These are phyloP conservation scores for Parasarocladium wereldwijsianum DNA, from an alignment of 2,329 filamentous ascomycete species.

Conservation along the genomic window DNA sequence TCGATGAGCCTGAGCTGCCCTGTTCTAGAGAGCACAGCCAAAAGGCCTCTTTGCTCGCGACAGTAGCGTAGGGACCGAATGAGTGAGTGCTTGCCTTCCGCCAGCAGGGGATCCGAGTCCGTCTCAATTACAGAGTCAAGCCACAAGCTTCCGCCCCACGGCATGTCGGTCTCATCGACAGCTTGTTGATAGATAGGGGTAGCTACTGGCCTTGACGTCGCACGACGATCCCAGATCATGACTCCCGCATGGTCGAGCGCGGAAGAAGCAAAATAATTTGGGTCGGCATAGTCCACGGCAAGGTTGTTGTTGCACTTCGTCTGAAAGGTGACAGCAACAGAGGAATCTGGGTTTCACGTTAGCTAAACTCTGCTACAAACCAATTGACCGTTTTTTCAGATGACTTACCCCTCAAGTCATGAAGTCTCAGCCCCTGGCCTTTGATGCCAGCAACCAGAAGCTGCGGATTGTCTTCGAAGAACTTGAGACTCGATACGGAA, in stretches of 20 bases:
- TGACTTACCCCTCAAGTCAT: constrained; percentile 57
- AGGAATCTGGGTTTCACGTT: constrained; percentile 24
- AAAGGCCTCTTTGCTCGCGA: constrained; percentile 43
- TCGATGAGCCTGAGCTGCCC: constrained; percentile 49
- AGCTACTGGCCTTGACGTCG: constrained; percentile 34
- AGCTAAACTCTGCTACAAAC: neutral
- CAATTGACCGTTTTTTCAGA: neutral
- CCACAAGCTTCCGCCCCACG: constrained; percentile 47
- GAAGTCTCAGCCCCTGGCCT: constrained; percentile 58
- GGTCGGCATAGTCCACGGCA: constrained; percentile 64
- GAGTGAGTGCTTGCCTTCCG: constrained; percentile 42
- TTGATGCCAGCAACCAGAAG: constrained; percentile 65
- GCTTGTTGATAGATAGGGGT: constrained; percentile 41
- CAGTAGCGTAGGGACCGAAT: constrained; percentile 50
- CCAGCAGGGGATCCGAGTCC: constrained; percentile 31
- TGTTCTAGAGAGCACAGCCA: constrained; percentile 46
- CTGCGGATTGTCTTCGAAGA: constrained; percentile 64
- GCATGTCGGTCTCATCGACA: constrained; percentile 43
- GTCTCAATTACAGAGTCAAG: constrained; percentile 42
- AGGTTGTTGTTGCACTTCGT: constrained; percentile 58
- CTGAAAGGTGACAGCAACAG: constrained; percentile 41
- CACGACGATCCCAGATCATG: constrained; percentile 65
- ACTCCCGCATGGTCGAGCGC: constrained; percentile 60
- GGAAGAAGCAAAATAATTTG: constrained; percentile 74
- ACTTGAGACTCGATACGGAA: constrained; percentile 69